phyloP scores from a whole-genome alignment of 108 stramenopile genomes.

The Nitzschia putrida region DNA sequence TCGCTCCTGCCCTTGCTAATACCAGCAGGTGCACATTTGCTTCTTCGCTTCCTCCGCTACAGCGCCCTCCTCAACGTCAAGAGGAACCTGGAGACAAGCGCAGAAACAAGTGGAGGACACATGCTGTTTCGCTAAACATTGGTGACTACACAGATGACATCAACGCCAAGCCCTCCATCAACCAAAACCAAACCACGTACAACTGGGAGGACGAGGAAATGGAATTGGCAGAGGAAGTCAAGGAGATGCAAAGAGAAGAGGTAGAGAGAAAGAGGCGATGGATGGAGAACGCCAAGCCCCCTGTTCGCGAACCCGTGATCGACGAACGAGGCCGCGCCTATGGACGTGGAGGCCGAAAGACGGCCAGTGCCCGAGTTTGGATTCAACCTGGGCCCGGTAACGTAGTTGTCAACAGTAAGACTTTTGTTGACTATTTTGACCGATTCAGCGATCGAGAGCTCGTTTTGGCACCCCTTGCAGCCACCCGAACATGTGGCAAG shows the following conservation, averaged over 20 bases:
- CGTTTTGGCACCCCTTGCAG: slow-evolving; percentile 83
- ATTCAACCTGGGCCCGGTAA: slow-evolving; percentile 86
- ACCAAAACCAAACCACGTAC: background rate
- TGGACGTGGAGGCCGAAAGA: slow-evolving; percentile 94
- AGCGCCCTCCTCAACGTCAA: slow-evolving; percentile 17
- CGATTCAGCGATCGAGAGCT: slow-evolving; percentile 70
- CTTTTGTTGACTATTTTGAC: slow-evolving; percentile 87
- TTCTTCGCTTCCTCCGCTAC: background rate
- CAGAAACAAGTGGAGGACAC: slow-evolving; percentile 51
- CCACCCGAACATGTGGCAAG: slow-evolving; percentile 81
- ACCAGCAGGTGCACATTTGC: background rate
- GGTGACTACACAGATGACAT: slow-evolving; percentile 39
- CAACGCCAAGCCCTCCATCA: background rate
- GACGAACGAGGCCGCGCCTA: slow-evolving; percentile 90
- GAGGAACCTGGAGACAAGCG: slow-evolving; percentile 5
- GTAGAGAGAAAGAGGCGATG: slow-evolving; percentile 63
- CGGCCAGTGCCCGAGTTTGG: slow-evolving; percentile 92
- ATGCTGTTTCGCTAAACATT: slow-evolving; percentile 59
- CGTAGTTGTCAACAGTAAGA: slow-evolving; percentile 82
- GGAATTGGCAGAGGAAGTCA: slow-evolving; percentile 41
- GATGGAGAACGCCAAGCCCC: slow-evolving; percentile 67
- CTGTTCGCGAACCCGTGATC: slow-evolving; percentile 61
- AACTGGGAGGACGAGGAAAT: slow-evolving; percentile 45
- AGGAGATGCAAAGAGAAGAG: slow-evolving; percentile 58
- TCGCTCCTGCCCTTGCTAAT: background rate